These are phyloP conservation scores for Coemansia sp. DNA, from an alignment of 192 early-diverging fungal species.

Conservation along the genomic window DNA sequence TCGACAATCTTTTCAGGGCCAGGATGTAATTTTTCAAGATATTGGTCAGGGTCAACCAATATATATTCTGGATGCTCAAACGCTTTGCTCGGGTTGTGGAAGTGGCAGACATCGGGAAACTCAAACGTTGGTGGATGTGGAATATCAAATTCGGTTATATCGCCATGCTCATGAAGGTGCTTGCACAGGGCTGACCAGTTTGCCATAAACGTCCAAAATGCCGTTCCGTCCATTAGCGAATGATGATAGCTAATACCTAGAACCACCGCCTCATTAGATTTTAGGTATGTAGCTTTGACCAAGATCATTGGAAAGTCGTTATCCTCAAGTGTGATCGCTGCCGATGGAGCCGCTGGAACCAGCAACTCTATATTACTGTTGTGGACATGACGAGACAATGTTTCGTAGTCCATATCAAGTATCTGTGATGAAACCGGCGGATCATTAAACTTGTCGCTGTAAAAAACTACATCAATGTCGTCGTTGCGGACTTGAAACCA, in stretches of 20 bases:
- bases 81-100: conserved; percentile 6
- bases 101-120: conserved; percentile 24
- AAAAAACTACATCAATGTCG: conserved; percentile 33
- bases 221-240: conserved; percentile 47
- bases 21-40: conserved; percentile 17
- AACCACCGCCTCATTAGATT: conserved; percentile 18
- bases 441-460: conserved; percentile 34
- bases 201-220: conserved; percentile 49
- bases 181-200: conserved; percentile 46
- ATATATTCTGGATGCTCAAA: conserved; percentile 44
- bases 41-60: conserved; percentile 21
- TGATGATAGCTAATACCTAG: conserved; percentile 51
- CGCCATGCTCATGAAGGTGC: conserved; percentile 1
- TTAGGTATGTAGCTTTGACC: conserved; percentile 33
- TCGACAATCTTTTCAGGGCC: conserved; percentile 27
- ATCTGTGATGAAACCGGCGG: conserved; percentile 37
- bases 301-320: conserved; percentile 39
- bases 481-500: conserved; percentile 31
- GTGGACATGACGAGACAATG: conserved; percentile 15
- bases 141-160: background rate
- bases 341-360: conserved; percentile 21
- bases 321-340: conserved; percentile 14
- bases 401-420: conserved; percentile 19
- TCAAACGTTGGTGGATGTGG: conserved; percentile 41
- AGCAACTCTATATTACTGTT: conserved; percentile 39